A percentile compares a stretch with the other conserved stretches of the same genome.
These are phyloP conservation scores for Lepraria neglecta DNA, from an alignment of 495 filamentous ascomycete species.

Conservation along the genomic window DNA sequence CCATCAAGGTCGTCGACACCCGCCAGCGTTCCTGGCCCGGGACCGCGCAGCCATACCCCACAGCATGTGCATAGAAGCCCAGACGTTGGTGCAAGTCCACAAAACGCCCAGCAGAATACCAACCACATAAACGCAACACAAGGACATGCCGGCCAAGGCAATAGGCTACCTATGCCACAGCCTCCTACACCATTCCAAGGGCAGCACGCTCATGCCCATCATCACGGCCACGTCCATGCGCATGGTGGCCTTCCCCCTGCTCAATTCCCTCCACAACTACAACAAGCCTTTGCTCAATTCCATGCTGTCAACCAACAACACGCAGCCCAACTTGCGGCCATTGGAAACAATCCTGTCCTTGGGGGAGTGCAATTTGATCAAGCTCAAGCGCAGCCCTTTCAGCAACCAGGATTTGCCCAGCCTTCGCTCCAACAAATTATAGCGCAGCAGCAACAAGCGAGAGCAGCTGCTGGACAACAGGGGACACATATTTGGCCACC, in stretches of 20 bases:
- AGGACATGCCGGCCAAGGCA: constrained; percentile 6
- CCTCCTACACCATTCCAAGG: neutral
- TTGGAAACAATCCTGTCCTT: constrained; percentile 16
- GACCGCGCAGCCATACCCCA: neutral
- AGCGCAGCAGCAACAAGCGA: constrained; percentile 39
- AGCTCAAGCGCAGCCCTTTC: constrained; percentile 15
- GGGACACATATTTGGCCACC: constrained; percentile 11
- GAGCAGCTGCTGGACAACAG: constrained; percentile 24
- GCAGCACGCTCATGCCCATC: constrained; percentile 15
- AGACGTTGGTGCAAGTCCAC: neutral
- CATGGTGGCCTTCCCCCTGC: constrained; percentile 12
- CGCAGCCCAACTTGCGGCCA: constrained; percentile 20
- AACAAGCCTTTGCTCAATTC: constrained; percentile 23
- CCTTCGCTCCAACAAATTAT: constrained; percentile 35
- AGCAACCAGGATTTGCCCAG: constrained; percentile 27
- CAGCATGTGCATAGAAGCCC: constrained; percentile 8
- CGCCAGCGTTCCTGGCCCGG: constrained; percentile 1
- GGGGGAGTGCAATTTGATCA: constrained; percentile 18
- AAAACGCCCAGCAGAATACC: constrained; percentile 1
- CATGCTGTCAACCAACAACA: constrained; percentile 24
- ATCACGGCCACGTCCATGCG: constrained; percentile 12
- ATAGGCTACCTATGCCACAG: neutral
- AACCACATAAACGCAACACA: neutral
- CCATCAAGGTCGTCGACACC: constrained; percentile 11
- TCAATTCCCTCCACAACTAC: constrained; percentile 23